phyloP scores from a whole-genome alignment of 2,329 filamentous ascomycete species.

The Fulvia fulva region DNA sequence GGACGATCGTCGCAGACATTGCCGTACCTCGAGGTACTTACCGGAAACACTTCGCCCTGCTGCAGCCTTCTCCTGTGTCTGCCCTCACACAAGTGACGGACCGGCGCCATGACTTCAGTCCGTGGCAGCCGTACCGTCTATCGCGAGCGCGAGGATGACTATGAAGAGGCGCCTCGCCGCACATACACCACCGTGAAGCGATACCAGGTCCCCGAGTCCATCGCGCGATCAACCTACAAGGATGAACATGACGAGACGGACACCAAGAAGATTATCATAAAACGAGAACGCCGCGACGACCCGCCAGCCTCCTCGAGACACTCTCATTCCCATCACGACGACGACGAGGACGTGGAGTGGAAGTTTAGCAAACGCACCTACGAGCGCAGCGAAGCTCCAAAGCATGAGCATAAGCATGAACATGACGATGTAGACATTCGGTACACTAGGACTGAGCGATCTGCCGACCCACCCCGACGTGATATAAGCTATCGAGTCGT shows the following conservation, averaged over 20 bases:
- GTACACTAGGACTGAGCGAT: slow-evolving; percentile 35
- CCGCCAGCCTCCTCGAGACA: slow-evolving; percentile 14
- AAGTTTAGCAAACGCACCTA: slow-evolving; percentile 20
- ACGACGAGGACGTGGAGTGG: slow-evolving; percentile 28
- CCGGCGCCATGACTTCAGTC: slow-evolving; percentile 35
- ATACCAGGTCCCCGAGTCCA: slow-evolving; percentile 53
- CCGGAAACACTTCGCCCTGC: neutral
- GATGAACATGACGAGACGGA: slow-evolving; percentile 31
- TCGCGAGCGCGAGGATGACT: slow-evolving; percentile 44
- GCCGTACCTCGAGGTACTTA: neutral
- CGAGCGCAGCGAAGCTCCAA: neutral
- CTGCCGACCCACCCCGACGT: slow-evolving; percentile 26
- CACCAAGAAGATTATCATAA: slow-evolving; percentile 48
- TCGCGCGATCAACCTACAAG: slow-evolving; percentile 30
- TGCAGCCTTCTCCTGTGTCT: neutral
- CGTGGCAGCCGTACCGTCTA: slow-evolving; percentile 36
- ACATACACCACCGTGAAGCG: slow-evolving; percentile 57
- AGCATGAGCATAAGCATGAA: slow-evolving; percentile 12
- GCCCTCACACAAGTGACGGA: neutral
- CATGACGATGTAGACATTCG: slow-evolving; percentile 28
- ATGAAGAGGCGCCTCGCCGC: slow-evolving; percentile 35
- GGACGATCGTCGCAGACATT: neutral
- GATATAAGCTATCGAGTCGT: slow-evolving; percentile 33
- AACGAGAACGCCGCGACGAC: slow-evolving; percentile 20
- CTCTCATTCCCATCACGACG: slow-evolving; percentile 15